Evolutionary conservation across 1,284 basidiomycete genomes (phyloP).

Genomic region (Trametes polyzona): DNA sequence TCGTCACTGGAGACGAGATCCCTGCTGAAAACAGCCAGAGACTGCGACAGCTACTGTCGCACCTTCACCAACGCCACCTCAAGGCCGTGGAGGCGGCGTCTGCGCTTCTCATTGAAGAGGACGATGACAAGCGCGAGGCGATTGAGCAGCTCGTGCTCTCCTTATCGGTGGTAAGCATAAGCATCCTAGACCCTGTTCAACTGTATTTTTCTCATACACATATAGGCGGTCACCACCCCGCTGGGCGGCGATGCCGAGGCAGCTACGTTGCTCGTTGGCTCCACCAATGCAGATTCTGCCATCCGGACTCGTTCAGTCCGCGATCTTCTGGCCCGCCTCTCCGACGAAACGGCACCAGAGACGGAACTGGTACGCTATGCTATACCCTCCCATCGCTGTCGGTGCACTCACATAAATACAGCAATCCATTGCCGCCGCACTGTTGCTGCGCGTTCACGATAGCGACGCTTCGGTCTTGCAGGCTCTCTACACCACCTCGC

Average conservation of each 20-base stretch:
- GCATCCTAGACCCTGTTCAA: background rate
- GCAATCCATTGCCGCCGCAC: conserved; percentile 11
- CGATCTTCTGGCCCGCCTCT: conserved; percentile 47
- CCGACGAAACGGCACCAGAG: conserved; percentile 33
- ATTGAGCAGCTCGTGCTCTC: conserved; percentile 58
- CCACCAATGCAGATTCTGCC: conserved; percentile 53
- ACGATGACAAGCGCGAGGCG: conserved; percentile 41
- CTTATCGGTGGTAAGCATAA: conserved; percentile 54
- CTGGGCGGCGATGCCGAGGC: conserved; percentile 8
- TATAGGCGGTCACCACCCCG: background rate
- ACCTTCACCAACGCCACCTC: conserved; percentile 47
- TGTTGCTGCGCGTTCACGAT: conserved; percentile 50
- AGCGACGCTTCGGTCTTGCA: conserved; percentile 61
- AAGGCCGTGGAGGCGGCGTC: conserved; percentile 47
- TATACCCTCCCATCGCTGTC: background rate
- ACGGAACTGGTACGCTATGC: conserved; percentile 46
- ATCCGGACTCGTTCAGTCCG: conserved; percentile 57
- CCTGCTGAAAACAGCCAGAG: background rate
- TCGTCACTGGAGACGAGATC: conserved; percentile 3
- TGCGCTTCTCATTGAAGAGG: conserved; percentile 43
- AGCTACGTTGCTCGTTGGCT: conserved; percentile 55
- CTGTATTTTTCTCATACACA: background rate
- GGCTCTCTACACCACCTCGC: conserved; percentile 62
- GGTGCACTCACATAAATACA: background rate
- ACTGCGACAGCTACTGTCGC: conserved; percentile 18